These are phyloP conservation scores for Acmispon strigosus DNA, from an alignment of 306 rosid species.

Conservation along the genomic window DNA sequence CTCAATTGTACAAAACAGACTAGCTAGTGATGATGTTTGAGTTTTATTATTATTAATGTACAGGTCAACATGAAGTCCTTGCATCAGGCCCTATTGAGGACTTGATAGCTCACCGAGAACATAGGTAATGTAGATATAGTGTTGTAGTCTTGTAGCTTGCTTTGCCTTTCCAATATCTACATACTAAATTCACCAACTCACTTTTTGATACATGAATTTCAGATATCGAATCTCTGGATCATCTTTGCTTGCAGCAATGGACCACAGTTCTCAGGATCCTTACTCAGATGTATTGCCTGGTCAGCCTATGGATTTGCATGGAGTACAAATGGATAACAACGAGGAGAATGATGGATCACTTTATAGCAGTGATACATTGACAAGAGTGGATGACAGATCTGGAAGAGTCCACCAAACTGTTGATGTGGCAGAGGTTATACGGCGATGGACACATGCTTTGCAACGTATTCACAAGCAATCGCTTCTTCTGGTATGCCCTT, in stretches of 20 bases:
- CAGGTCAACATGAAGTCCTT: constrained; percentile 98
- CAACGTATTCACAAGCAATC: constrained; percentile 98
- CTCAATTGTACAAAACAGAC: background rate
- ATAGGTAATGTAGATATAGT: constrained; percentile 56
- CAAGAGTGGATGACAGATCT: constrained; percentile 74
- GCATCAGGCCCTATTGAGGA: constrained; percentile 99
- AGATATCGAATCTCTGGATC: constrained; percentile 99
- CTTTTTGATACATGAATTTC: constrained; percentile 25
- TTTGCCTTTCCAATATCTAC: constrained; percentile 1
- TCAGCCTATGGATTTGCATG: constrained; percentile 47
- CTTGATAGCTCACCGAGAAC: constrained; percentile 95
- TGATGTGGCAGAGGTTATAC: constrained; percentile 92
- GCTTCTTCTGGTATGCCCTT: constrained; percentile 69
- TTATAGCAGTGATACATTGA: constrained; percentile 45
- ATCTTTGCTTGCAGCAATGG: constrained; percentile 98
- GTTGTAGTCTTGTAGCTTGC: background rate
- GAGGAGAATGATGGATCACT: constrained; percentile 63
- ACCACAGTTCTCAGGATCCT: constrained; percentile 94
- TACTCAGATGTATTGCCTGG: constrained; percentile 54
- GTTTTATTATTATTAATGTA: constrained; percentile 11
- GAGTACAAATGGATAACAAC: constrained; percentile 45
- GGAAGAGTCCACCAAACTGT: constrained; percentile 78
- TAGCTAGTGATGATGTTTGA: background rate
- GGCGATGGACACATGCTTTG: constrained; percentile 99
- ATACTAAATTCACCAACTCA: constrained; percentile 15